Evolutionary conservation across 139 green algal genomes (phyloP).

Genomic region (Gonium pectorale): DNA sequence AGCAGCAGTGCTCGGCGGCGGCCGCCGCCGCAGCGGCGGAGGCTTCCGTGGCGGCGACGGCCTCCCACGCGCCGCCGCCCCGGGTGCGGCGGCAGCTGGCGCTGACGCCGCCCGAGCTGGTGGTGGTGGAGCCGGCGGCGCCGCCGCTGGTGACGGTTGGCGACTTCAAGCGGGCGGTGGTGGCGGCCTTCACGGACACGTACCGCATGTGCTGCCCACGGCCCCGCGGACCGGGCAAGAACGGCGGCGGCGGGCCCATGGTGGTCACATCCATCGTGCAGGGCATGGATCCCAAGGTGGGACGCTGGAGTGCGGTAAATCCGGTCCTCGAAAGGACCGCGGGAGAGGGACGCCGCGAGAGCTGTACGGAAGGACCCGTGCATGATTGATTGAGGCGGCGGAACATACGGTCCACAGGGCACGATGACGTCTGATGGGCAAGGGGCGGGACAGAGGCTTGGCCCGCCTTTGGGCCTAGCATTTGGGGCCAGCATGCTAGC

Average conservation of each 20-base stretch:
- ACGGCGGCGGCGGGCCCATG: constrained; percentile 43
- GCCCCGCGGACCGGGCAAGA: neutral
- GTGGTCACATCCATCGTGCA: neutral
- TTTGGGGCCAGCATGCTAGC: too few relatives aligned
- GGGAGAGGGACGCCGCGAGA: too few relatives aligned
- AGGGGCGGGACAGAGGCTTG: too few relatives aligned
- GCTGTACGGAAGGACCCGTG: too few relatives aligned
- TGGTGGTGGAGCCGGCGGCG: neutral
- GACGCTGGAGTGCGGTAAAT: too few relatives aligned
- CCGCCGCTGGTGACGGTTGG: constrained; percentile 41
- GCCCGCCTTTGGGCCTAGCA: too few relatives aligned
- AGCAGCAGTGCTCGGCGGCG: neutral
- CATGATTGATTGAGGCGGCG: too few relatives aligned
- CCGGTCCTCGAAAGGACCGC: too few relatives aligned
- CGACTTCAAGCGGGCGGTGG: constrained; percentile 61
- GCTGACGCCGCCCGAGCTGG: neutral
- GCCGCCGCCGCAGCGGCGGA: neutral
- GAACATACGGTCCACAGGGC: too few relatives aligned
- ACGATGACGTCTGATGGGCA: too few relatives aligned
- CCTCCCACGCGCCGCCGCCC: constrained; percentile 4
- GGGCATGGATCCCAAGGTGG: neutral
- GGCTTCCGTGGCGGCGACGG: neutral
- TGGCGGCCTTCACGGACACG: constrained; percentile 63
- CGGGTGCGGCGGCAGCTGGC: constrained; percentile 3
- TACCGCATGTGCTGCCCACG: constrained; percentile 79